These are phyloP conservation scores for Cryptococcus hybrid DNA, from an alignment of 1,284 basidiomycete species.

Conservation along the genomic window DNA sequence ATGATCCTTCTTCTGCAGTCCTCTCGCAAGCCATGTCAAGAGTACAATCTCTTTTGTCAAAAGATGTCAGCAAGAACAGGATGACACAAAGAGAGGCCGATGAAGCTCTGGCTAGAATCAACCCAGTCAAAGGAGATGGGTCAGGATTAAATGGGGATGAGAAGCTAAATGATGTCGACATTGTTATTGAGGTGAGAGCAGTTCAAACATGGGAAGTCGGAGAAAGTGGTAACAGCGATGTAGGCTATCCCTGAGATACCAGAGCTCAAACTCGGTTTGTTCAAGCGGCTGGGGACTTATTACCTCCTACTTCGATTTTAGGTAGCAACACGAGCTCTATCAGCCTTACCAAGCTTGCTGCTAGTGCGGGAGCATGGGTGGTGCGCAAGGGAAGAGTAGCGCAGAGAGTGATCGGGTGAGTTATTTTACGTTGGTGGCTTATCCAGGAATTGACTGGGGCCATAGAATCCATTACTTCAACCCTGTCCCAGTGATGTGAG, in stretches of 20 bases:
- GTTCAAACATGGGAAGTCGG: neutral
- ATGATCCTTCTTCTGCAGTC: slow-evolving; percentile 40
- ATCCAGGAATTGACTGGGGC: neutral
- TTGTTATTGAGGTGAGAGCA: slow-evolving; percentile 76
- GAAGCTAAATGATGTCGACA: slow-evolving; percentile 67
- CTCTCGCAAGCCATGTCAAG: slow-evolving; percentile 28
- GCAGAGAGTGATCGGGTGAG: slow-evolving; percentile 54
- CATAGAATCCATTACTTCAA: slow-evolving; percentile 87
- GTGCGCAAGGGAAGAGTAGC: slow-evolving; percentile 52
- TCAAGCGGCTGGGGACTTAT: slow-evolving; percentile 61
- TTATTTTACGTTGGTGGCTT: neutral
- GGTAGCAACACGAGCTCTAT: slow-evolving; percentile 95
- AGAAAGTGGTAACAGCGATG: neutral
- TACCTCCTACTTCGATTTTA: slow-evolving; percentile 70
- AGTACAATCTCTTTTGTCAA: slow-evolving; percentile 72
- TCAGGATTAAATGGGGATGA: slow-evolving; percentile 44
- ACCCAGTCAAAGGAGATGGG: slow-evolving; percentile 53
- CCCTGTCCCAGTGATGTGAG: slow-evolving; percentile 82
- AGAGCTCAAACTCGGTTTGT: slow-evolving; percentile 74
- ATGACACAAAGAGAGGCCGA: slow-evolving; percentile 68
- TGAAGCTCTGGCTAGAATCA: slow-evolving; percentile 66
- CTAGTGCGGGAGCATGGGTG: slow-evolving; percentile 61
- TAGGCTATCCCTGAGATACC: slow-evolving; percentile 89
- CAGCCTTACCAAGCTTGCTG: slow-evolving; percentile 89
- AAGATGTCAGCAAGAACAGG: slow-evolving; percentile 81